Evolutionary conservation across 148 eudicot species (phyloP).

Genomic region (Diospyros lotus): DNA sequence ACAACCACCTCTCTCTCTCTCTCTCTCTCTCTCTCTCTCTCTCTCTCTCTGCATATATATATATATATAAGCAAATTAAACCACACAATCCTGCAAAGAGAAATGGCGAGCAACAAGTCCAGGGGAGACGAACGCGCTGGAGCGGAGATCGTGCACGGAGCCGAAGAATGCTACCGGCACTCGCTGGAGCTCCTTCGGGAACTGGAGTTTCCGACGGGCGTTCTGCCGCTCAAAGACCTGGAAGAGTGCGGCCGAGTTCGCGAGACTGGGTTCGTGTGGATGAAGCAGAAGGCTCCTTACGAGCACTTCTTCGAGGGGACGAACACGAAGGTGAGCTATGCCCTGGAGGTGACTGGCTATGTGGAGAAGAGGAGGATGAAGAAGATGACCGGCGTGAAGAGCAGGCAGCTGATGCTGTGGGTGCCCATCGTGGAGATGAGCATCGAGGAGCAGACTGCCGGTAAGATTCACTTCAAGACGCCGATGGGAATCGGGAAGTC

Average conservation of each 20-base stretch:
- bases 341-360: constrained; percentile 63
- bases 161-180: constrained; percentile 56
- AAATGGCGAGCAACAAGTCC: constrained; percentile 25
- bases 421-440: constrained; percentile 76
- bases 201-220: constrained; percentile 76
- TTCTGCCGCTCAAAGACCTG: constrained; percentile 67
- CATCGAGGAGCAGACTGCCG: constrained; percentile 31
- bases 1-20: neutral
- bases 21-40: neutral
- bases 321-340: constrained; percentile 60
- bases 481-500: constrained; percentile 64
- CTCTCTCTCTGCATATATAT: neutral
- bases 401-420: constrained; percentile 74
- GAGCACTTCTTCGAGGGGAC: constrained; percentile 62
- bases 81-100: neutral
- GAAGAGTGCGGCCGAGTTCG: constrained; percentile 74
- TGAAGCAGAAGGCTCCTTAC: constrained; percentile 68
- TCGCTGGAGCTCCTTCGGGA: constrained; percentile 56
- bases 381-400: constrained; percentile 80
- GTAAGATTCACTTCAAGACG: constrained; percentile 63
- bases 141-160: constrained; percentile 65
- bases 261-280: constrained; percentile 87
- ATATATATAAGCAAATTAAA: neutral
- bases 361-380: constrained; percentile 69
- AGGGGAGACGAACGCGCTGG: constrained; percentile 45